phyloP scores from a whole-genome alignment of 1,284 basidiomycete genomes.

The Trichosporon sp. region DNA sequence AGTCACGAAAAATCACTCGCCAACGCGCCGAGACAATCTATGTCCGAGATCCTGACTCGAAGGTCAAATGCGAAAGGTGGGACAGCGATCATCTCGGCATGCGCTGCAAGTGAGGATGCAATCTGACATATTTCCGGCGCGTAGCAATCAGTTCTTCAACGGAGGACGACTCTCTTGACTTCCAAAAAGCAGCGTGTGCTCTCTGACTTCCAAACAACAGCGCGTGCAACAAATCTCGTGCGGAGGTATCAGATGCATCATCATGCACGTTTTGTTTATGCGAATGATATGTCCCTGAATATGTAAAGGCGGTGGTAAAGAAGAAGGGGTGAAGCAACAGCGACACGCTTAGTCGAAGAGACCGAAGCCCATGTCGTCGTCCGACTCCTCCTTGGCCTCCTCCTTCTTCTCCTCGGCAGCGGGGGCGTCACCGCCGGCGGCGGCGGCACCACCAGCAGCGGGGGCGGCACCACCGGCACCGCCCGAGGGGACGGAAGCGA shows the following conservation, averaged over 20 bases:
- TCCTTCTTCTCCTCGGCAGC: constrained; percentile 62
- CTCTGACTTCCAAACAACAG: background rate
- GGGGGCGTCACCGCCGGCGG: constrained; percentile 58
- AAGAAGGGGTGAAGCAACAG: background rate
- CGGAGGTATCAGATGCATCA: constrained; percentile 4
- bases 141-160: too few relatives aligned
- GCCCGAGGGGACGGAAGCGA: constrained; percentile 70
- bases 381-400: constrained; percentile 53
- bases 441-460: constrained; percentile 46
- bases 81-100: too few relatives aligned
- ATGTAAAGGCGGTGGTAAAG: background rate
- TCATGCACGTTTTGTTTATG: constrained; percentile 2
- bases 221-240: background rate
- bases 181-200: too few relatives aligned
- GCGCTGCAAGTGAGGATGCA: too few relatives aligned
- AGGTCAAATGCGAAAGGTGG: too few relatives aligned
- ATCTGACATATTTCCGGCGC: too few relatives aligned
- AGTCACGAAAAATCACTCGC: background rate
- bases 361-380: constrained; percentile 65
- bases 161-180: too few relatives aligned
- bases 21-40: too few relatives aligned
- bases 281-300: background rate
- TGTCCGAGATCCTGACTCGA: too few relatives aligned
- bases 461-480: constrained; percentile 43
- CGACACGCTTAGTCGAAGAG: constrained; percentile 71